Percentiles rank a stretch among this genome's conserved stretches.
Conservation (phyloP, 23 red algal genomes). For the Chondrus crispus region DNA sequence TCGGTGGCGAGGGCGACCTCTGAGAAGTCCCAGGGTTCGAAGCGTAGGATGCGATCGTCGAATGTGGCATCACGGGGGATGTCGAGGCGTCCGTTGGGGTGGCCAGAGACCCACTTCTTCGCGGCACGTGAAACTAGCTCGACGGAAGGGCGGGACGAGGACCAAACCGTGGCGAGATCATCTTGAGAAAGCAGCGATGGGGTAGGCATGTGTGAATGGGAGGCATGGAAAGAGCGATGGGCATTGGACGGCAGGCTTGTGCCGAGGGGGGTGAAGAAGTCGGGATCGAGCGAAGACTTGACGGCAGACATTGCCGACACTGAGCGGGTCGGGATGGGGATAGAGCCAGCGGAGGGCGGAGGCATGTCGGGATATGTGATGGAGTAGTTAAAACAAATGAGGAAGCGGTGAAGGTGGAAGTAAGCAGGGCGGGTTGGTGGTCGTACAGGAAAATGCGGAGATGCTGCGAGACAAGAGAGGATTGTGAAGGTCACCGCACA, state of each 20-base stretch:
- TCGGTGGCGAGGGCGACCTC: conserved; percentile 38
- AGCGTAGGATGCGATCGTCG: not conserved
- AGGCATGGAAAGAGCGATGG: not conserved
- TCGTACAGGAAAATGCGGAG: no score
- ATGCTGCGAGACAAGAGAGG: no score
- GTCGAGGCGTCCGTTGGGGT: not conserved
- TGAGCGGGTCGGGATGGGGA: not conserved
- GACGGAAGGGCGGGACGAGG: conserved; percentile 40
- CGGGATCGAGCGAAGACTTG: not conserved
- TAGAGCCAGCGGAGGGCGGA: not conserved
- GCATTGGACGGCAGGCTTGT: conserved; percentile 23
- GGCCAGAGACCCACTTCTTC: conserved; percentile 12
- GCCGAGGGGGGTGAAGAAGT: conserved; percentile 27
- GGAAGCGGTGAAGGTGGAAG: no score
- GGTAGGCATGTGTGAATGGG: not conserved
- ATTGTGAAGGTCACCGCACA: no score
- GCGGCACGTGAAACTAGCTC: conserved; percentile 55
- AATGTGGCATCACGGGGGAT: not conserved
- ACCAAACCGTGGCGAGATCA: conserved; percentile 38
- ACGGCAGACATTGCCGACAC: not conserved
- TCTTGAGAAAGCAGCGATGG: conserved; percentile 26
- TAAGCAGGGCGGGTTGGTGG: no score
- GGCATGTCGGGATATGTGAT: not conserved
- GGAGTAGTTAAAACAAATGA: no score
- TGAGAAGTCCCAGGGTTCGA: conserved; percentile 66